Percentiles rank a stretch among this genome's conserved stretches.
phyloP scores from a whole-genome alignment of 345 rosid genomes.

The Dovyalis caffra region DNA sequence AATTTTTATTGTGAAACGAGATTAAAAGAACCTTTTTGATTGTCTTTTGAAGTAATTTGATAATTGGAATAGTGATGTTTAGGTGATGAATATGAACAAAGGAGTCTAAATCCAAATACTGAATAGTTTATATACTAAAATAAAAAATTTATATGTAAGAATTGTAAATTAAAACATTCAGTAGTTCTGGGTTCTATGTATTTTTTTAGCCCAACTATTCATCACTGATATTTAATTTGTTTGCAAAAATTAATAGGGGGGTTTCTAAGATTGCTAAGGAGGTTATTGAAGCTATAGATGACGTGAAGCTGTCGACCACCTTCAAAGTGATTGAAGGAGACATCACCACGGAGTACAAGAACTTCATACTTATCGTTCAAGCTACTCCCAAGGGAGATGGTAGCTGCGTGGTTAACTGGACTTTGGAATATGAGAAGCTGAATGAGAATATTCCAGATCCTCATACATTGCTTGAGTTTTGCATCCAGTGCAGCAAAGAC shows the following conservation, averaged over 20 bases:
- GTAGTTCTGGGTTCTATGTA: no score
- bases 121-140: no score
- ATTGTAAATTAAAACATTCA: no score
- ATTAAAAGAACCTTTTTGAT: no score
- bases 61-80: no score
- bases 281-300: constrained; percentile 36
- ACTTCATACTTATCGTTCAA: constrained; percentile 2
- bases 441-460: constrained; percentile 14
- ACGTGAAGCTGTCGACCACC: constrained; percentile 27
- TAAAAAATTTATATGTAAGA: no score
- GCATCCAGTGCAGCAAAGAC: constrained; percentile 16
- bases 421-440: not conserved
- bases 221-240: no score
- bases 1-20: no score
- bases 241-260: not conserved
- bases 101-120: no score
- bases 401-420: constrained; percentile 2
- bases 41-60: no score
- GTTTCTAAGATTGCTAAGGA: constrained; percentile 23
- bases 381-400: constrained; percentile 24
- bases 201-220: no score
- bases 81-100: no score
- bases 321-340: constrained; percentile 42
- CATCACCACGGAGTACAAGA: constrained; percentile 34
- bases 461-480: not conserved